Evolutionary conservation across 768 basidiomycete species (phyloP).

Genomic region (Leccinum boreale): DNA sequence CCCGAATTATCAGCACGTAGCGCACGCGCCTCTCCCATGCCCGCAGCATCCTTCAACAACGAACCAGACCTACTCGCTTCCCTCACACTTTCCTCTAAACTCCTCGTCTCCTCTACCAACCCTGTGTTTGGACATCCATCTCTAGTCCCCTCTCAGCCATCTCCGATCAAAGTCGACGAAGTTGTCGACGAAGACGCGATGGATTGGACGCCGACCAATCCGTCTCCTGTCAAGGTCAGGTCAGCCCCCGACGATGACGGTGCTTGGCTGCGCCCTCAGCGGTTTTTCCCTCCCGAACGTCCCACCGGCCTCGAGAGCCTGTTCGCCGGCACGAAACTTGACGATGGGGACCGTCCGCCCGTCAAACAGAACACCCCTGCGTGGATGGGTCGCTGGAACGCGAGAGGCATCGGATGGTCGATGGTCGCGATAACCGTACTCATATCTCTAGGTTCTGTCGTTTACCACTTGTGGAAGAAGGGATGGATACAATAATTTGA

Average conservation of each 20-base stretch:
- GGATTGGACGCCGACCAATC: slow-evolving; percentile 68
- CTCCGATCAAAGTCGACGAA: slow-evolving; percentile 28
- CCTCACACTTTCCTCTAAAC: slow-evolving; percentile 63
- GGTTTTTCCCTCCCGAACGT: slow-evolving; percentile 74
- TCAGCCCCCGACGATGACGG: slow-evolving; percentile 34
- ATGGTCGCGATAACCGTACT: slow-evolving; percentile 10
- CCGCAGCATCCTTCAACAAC: slow-evolving; percentile 14
- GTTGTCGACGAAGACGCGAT: slow-evolving; percentile 41
- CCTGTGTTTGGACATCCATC: slow-evolving; percentile 76
- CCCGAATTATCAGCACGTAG: slow-evolving; percentile 30
- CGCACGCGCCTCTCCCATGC: slow-evolving; percentile 28
- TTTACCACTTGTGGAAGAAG: slow-evolving; percentile 22
- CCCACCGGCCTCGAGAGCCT: slow-evolving; percentile 74
- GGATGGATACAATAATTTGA: slow-evolving; percentile 19
- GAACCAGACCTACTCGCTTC: slow-evolving; percentile 63
- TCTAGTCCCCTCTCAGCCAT: slow-evolving; percentile 32
- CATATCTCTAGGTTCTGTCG: slow-evolving; percentile 19
- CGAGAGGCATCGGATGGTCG: slow-evolving; percentile 12
- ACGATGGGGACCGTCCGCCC: slow-evolving; percentile 33
- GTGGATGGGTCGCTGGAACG: neutral
- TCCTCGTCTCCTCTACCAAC: slow-evolving; percentile 43
- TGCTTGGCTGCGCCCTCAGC: slow-evolving; percentile 63
- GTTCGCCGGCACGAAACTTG: slow-evolving; percentile 59
- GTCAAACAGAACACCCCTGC: neutral
- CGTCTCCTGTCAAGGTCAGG: slow-evolving; percentile 23